phyloP scores from a whole-genome alignment of 805 yeast species.

The Ogataea henricii region DNA sequence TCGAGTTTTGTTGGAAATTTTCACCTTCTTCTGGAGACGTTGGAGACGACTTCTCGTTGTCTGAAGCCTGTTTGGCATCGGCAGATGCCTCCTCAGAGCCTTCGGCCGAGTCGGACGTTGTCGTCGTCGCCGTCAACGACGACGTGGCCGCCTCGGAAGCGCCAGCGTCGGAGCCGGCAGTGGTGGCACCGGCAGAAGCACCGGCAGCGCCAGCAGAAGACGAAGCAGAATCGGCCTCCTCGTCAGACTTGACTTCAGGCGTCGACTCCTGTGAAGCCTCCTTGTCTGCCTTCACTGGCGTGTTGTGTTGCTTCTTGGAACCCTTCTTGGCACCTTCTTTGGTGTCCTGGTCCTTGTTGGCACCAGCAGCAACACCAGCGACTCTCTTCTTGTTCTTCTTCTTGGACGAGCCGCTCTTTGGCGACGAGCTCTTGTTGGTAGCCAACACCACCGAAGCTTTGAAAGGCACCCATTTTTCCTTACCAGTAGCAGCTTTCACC shows the following conservation, averaged over 20 bases:
- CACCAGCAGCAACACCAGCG: conserved; percentile 8
- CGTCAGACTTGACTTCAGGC: conserved; percentile 2
- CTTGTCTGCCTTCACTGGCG: conserved; percentile 3
- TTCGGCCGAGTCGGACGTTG: background rate
- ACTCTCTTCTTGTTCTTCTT: conserved; percentile 27
- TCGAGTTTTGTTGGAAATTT: background rate
- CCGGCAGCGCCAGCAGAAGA: background rate
- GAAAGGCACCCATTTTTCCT: conserved; percentile 75
- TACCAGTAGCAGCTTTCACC: conserved; percentile 41
- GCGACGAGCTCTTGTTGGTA: conserved; percentile 18
- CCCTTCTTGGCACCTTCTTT: conserved; percentile 7
- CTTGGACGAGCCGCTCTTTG: conserved; percentile 21
- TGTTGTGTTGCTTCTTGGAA: conserved; percentile 1
- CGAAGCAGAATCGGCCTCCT: background rate
- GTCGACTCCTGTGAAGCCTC: conserved; percentile 1
- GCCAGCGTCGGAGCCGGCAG: background rate
- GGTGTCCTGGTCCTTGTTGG: conserved; percentile 12
- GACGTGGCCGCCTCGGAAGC: background rate
- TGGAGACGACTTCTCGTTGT: background rate
- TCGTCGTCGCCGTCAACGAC: no score
- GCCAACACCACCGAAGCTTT: conserved; percentile 53
- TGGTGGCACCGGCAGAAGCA: background rate
- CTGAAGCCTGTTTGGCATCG: background rate
- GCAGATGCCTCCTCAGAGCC: background rate
- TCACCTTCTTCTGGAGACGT: background rate